Conservation (phyloP, 78 protist genomes). For the Bigelowiella natans region DNA sequence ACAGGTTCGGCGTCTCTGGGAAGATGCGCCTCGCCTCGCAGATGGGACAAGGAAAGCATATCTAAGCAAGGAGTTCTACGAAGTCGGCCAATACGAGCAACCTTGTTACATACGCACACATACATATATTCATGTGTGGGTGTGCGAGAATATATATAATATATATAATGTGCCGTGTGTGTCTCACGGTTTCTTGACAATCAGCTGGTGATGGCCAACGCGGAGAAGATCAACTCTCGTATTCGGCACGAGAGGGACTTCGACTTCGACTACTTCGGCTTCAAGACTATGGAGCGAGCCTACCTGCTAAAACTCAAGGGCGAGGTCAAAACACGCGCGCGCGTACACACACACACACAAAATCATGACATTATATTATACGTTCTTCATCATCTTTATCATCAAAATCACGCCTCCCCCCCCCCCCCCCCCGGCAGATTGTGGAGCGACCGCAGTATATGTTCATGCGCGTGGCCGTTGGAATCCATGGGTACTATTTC, state of each 20-base stretch:
- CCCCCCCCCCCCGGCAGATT: too few relatives aligned
- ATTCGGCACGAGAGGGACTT: background rate
- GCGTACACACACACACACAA: too few relatives aligned
- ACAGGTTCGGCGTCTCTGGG: too few relatives aligned
- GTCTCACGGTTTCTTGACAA: background rate
- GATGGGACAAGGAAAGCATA: too few relatives aligned
- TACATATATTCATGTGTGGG: background rate
- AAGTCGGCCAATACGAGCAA: too few relatives aligned
- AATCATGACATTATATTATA: too few relatives aligned
- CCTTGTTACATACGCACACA: background rate
- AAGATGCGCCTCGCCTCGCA: too few relatives aligned
- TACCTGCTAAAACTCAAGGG: background rate
- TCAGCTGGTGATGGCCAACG: background rate
- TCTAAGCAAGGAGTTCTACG: too few relatives aligned
- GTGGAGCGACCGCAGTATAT: constrained; percentile 96
- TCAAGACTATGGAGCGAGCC: background rate
- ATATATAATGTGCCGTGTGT: background rate
- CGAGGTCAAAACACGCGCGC: background rate
- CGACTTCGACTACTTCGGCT: background rate
- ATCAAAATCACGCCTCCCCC: too few relatives aligned
- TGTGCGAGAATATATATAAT: background rate
- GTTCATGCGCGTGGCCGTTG: constrained; percentile 92
- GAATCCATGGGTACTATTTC: constrained; percentile 74
- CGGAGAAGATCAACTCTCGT: background rate
- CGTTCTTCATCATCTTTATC: too few relatives aligned